Evolutionary conservation across 371 early-diverging fungal genomes (phyloP).

Genomic region (Mortierella sp.): DNA sequence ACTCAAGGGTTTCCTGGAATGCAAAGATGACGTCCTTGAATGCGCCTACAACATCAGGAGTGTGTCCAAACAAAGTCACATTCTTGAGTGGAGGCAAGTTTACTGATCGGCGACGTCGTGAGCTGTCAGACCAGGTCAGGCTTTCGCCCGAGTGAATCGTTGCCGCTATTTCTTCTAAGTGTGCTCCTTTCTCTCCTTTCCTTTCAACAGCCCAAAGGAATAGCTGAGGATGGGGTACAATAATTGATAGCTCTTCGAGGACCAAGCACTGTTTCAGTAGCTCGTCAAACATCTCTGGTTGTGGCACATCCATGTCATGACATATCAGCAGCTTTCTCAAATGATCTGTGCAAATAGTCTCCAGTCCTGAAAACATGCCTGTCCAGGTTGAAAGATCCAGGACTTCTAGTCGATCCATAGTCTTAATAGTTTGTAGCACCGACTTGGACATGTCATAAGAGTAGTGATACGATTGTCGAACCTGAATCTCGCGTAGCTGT

Average conservation of each 20-base stretch:
- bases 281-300: conserved; percentile 33
- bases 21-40: conserved; percentile 39
- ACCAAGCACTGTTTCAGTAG: conserved; percentile 32
- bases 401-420: conserved; percentile 37
- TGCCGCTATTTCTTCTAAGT: not conserved
- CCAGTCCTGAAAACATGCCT: conserved; percentile 37
- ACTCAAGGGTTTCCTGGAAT: conserved; percentile 43
- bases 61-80: conserved; percentile 34
- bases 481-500: conserved; percentile 40
- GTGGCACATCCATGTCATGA: conserved; percentile 39
- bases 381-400: conserved; percentile 44
- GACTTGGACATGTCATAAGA: conserved; percentile 50
- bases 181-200: not conserved
- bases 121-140: not conserved
- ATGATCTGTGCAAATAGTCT: conserved; percentile 39
- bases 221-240: conserved; percentile 32
- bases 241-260: conserved; percentile 45
- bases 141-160: not conserved
- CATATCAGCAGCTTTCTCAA: conserved; percentile 35
- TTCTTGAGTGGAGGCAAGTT: conserved; percentile 32
- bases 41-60: conserved; percentile 26
- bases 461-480: conserved; percentile 40
- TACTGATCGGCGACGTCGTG: not conserved
- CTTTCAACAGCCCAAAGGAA: conserved; percentile 35
- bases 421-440: conserved; percentile 36